A percentile compares a stretch with the other conserved stretches of the same genome.
phyloP scores from a whole-genome alignment of 331 rosid species.

The Pyracantha coccinea region DNA sequence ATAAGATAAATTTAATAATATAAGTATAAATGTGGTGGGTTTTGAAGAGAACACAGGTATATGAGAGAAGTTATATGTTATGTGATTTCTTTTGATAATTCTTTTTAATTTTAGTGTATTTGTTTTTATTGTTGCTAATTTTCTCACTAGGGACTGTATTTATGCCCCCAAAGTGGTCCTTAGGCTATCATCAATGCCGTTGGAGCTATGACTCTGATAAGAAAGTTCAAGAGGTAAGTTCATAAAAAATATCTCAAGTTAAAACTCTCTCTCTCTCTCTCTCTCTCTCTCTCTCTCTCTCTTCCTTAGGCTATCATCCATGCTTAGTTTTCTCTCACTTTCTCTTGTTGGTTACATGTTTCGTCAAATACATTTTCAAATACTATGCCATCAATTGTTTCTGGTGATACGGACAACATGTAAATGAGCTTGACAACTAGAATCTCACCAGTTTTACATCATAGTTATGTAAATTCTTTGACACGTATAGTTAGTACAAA shows the following conservation, averaged over 20 bases:
- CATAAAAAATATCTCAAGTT: background rate
- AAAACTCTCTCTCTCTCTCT: background rate
- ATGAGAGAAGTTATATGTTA: background rate
- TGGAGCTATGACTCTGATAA: conserved; percentile 69
- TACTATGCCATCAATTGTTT: background rate
- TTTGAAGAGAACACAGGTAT: background rate
- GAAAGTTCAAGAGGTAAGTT: conserved; percentile 66
- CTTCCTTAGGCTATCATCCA: background rate
- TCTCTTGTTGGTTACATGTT: background rate
- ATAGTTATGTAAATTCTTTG: background rate
- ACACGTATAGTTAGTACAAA: background rate
- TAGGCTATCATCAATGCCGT: conserved; percentile 95
- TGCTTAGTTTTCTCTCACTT: background rate
- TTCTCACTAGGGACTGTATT: conserved; percentile 57
- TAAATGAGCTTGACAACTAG: background rate
- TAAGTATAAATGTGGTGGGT: background rate
- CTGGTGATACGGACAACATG: background rate
- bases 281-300: background rate
- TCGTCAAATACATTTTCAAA: conserved; percentile 10
- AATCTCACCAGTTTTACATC: background rate
- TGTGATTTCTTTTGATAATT: background rate
- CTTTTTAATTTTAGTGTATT: background rate
- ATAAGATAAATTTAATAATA: background rate
- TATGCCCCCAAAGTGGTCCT: conserved; percentile 95
- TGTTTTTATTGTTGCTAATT: background rate